Conservation (phyloP, 805 yeast species). For the Zygosaccharomyces siamensis region DNA sequence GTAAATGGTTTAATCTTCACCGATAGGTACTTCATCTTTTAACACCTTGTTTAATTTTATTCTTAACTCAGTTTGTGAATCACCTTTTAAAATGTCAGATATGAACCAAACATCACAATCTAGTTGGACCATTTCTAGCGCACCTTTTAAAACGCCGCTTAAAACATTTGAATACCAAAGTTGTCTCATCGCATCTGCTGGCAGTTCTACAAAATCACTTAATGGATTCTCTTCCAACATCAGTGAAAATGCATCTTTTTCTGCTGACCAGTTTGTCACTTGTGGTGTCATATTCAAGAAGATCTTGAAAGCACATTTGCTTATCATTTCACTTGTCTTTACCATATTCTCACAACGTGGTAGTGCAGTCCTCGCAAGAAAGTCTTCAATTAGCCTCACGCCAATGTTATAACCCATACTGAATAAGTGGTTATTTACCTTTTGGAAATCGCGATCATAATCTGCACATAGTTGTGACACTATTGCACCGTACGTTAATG, state of each 20-base stretch:
- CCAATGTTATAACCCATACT: constrained; percentile 97
- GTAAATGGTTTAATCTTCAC: constrained; percentile 61
- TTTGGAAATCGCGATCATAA: constrained; percentile 63
- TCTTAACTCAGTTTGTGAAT: constrained; percentile 71
- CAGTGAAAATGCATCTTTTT: constrained; percentile 68
- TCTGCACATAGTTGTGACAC: constrained; percentile 90
- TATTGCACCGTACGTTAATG: constrained; percentile 91
- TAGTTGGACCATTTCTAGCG: constrained; percentile 91
- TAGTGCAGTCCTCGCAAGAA: constrained; percentile 80
- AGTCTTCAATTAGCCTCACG: constrained; percentile 83
- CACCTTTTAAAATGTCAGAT: constrained; percentile 78
- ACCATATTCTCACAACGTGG: constrained; percentile 74
- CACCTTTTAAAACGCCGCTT: constrained; percentile 87
- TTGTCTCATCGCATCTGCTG: constrained; percentile 68
- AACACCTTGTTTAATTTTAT: constrained; percentile 65
- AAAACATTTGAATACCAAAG: constrained; percentile 91
- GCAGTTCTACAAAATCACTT: constrained; percentile 92
- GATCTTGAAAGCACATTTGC: constrained; percentile 85
- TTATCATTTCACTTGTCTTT: constrained; percentile 82
- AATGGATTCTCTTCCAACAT: constrained; percentile 81
- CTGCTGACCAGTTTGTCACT: constrained; percentile 69
- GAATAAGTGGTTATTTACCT: constrained; percentile 79
- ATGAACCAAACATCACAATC: constrained; percentile 81
- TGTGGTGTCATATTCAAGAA: constrained; percentile 79
- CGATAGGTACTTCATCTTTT: constrained; percentile 95